Evolutionary conservation across 78 protist species (phyloP).

Genomic region (Tieghemostelium lacteum): DNA sequence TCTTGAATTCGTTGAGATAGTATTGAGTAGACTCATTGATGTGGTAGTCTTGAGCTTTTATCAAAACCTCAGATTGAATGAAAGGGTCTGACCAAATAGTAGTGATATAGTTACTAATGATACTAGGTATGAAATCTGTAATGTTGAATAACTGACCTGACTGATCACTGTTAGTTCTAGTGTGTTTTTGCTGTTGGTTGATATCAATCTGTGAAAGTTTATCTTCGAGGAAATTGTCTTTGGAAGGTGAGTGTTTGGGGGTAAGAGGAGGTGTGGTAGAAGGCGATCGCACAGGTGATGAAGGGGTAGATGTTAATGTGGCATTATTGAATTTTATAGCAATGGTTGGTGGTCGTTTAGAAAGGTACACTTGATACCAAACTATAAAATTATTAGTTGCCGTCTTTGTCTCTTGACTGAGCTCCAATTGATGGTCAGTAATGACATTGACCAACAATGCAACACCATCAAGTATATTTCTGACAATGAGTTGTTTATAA

Average conservation of each 20-base stretch:
- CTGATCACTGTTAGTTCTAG: neutral
- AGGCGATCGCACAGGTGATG: neutral
- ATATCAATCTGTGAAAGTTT: neutral
- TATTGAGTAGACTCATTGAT: conserved; percentile 50
- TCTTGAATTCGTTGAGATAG: conserved; percentile 51
- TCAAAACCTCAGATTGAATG: conserved; percentile 47
- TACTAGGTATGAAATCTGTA: conserved; percentile 21
- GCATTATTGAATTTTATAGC: neutral
- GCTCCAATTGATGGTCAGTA: conserved; percentile 11
- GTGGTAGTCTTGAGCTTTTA: conserved; percentile 54
- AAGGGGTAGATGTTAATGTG: neutral
- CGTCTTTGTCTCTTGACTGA: conserved; percentile 10
- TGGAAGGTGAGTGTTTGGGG: neutral
- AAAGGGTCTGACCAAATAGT: conserved; percentile 52
- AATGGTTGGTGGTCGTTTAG: neutral
- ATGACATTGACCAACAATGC: conserved; percentile 23
- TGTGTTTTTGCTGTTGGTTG: neutral
- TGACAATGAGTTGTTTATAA: conserved; percentile 30
- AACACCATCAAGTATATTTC: conserved; percentile 65
- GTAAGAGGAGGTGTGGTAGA: neutral
- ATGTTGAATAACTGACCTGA: neutral
- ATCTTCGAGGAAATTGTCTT: too few relatives aligned
- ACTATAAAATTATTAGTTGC: conserved; percentile 23
- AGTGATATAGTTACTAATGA: conserved; percentile 36
- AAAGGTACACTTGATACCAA: conserved; percentile 36